phyloP scores from a whole-genome alignment of 495 filamentous ascomycete genomes.

The Melanomma pulvis-pyrius region DNA sequence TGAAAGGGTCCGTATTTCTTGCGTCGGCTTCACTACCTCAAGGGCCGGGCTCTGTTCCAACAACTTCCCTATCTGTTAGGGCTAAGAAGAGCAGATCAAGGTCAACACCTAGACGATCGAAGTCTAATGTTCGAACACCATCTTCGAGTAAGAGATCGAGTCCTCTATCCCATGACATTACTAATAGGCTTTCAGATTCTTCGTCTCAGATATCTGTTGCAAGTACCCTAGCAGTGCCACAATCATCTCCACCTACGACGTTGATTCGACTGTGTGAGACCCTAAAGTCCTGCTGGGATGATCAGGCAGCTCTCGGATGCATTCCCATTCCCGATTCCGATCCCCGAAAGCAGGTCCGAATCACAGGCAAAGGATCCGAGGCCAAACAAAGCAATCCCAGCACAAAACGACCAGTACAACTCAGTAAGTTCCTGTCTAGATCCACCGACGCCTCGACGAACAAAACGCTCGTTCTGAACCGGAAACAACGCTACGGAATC shows the following conservation, averaged over 20 bases:
- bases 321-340: background rate
- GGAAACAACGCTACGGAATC: slow-evolving; percentile 22
- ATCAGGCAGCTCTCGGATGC: background rate
- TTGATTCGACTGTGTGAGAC: background rate
- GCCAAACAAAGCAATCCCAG: background rate
- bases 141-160: too few species aligned
- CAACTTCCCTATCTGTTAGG: too few species aligned
- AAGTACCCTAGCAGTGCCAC: background rate
- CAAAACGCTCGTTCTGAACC: background rate
- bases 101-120: too few species aligned
- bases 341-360: background rate
- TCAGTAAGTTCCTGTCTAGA: background rate
- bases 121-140: too few species aligned
- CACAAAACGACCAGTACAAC: background rate
- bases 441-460: background rate
- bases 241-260: background rate
- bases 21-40: too few species aligned
- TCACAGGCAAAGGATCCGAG: background rate
- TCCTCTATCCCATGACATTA: too few species aligned
- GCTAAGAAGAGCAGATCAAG: too few species aligned
- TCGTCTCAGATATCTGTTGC: background rate
- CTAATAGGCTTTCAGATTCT: background rate
- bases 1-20: too few species aligned
- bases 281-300: background rate
- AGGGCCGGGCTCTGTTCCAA: too few species aligned